Base-by-base conservation (phyloP, 2,329 filamentous ascomycete species). In the Pestalotiopsis sp. region DNA sequence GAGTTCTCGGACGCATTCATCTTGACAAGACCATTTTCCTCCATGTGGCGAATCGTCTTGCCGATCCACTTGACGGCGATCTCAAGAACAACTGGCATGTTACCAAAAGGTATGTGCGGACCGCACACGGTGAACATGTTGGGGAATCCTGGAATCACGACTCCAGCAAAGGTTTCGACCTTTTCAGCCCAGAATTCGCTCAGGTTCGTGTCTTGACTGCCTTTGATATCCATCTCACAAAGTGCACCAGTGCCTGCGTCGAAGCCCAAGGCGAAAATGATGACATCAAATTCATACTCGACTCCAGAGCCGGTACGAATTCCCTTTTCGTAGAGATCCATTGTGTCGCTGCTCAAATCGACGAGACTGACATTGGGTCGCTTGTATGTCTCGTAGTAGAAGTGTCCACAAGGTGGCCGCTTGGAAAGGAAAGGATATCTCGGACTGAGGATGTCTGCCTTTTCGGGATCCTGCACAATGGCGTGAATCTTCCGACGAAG, bases 381-480 rank as follows among this genome's bases (percentile, higher is more conserved):
- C 13, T 62, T 62, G 59, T 36, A 62, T n/a, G 59, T 62, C 59
- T 62, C 59, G 20, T 62, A 62, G 31, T 62, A 62, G 20, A 62
- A 62, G 59, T 62, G 59, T 27, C 59, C 59, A 17, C 59, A 62
- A 36, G 59, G 59, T 14, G 59, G 36, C 27, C 59, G 59, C 59
- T 62, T 62, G 23, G 59, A 62, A 39, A 36, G 27, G n/a, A 62
- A 62, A 20, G 59, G 59, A 38, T 62, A 36, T 20, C 13, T 62
- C 23, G 59, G 59, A 36, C 59, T 36, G 25, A 62, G 59, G 27
- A 62, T 36, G 3, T 62, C 59, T 62, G 59, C 59, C 27, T 20
- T 62, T 27, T n/a, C 17, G 13, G 59, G 25, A 27, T 62, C 59
- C 27, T 62, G 59, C 6, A 62, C 59, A 36, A 62, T 14, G 59